phyloP scores from a whole-genome alignment of 1,284 basidiomycete genomes.

The Ceratobasidium sp. region DNA sequence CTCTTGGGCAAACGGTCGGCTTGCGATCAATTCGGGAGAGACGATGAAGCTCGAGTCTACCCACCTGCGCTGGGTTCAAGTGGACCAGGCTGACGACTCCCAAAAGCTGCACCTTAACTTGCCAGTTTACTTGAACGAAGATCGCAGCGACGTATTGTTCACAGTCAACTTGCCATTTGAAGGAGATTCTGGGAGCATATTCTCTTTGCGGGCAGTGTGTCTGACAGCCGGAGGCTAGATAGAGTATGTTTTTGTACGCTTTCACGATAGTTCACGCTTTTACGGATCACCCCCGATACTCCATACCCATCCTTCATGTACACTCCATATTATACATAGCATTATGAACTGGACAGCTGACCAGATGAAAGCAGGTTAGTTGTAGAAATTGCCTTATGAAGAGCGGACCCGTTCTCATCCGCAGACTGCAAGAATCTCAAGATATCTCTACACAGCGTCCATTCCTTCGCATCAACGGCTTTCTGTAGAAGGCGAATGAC shows the following conservation, averaged over 20 bases:
- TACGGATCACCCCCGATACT: not conserved
- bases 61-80: constrained; percentile 87
- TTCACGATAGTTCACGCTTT: constrained; percentile 7
- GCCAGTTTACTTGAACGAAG: constrained; percentile 92
- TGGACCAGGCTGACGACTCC: constrained; percentile 53
- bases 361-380: constrained; percentile 23
- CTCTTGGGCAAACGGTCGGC: constrained; percentile 72
- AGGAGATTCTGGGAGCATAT: constrained; percentile 70
- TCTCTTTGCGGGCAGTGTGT: constrained; percentile 84
- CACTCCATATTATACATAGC: constrained; percentile 23
- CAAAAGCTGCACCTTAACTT: constrained; percentile 69
- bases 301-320: constrained; percentile 38
- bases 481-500: constrained; percentile 80
- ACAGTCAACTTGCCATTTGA: constrained; percentile 85
- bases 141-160: constrained; percentile 90
- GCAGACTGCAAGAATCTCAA: constrained; percentile 92
- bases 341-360: constrained; percentile 27
- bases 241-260: not conserved
- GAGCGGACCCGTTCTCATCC: constrained; percentile 82
- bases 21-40: constrained; percentile 86
- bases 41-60: constrained; percentile 80
- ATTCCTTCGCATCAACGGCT: constrained; percentile 80
- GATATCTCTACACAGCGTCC: constrained; percentile 87
- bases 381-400: constrained; percentile 29
- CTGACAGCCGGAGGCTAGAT: constrained; percentile 76